Evolutionary conservation across 352 stramenopile species (phyloP), one percentile per base, ranked within the genome.

Genomic region (Pythium brassicae): DNA sequence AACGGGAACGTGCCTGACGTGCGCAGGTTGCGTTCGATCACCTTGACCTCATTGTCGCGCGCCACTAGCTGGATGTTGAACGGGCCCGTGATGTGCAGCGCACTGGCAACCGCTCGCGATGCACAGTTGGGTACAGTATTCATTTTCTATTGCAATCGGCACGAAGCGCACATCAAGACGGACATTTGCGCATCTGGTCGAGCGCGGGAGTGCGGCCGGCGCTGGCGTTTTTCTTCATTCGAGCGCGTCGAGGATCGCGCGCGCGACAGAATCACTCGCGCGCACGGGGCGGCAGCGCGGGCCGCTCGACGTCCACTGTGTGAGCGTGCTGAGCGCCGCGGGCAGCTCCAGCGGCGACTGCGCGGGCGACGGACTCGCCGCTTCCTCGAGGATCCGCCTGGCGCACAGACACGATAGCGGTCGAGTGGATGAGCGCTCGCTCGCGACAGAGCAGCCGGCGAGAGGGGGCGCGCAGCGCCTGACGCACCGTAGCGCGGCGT

Each of bases 41-140:
- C 90, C 71, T 94, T 95, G 44, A 98, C 92, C 71, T 98, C 89
- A 3, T 70, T 68, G 50, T 90, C 92, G 71, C 97, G 98, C 48
- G 89, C 89, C 64, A 98, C 82, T 67, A 98, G 98, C 74, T 98
- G 95, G 52, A 97, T 97, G 68, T 98, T 98, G 69, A 98, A 95
- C 42, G 95, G 95, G 44, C 95, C 94, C 49, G 92, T 97, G 68
- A 98, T 98, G 69, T 98, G 95, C 19, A 98, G 69, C 22, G 80
- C 75, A 94, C 57, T 42, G 90, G 80, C n/a, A n/a, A n/a, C n/a
- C n/a, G n/a, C n/a, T n/a, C n/a, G n/a, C n/a, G n/a, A n/a, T n/a
- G n/a, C n/a, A n/a, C n/a, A n/a, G n/a, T n/a, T n/a, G n/a, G n/a
- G n/a, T n/a, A n/a, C n/a, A n/a, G n/a, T n/a, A n/a, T n/a, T n/a